A percentile compares a stretch with the other conserved stretches of the same genome.
Conservation (phyloP, 2,329 filamentous ascomycete species). For the Neofusicoccum laricinum region DNA sequence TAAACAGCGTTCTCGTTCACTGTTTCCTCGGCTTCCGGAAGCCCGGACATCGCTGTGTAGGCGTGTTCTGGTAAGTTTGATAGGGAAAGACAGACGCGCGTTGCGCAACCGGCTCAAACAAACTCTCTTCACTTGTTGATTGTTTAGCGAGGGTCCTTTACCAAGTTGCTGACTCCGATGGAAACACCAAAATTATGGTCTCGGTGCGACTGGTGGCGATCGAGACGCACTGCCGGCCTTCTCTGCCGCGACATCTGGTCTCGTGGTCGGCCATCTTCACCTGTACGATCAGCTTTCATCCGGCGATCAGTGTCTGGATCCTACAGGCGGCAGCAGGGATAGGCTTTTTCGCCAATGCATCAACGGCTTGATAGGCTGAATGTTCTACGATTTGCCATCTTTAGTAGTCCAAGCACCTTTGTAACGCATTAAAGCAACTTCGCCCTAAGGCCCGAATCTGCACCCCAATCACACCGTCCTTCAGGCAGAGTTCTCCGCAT, state of each 20-base stretch:
- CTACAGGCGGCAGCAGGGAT: not conserved
- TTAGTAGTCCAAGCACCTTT: not conserved
- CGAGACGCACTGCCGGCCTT: not conserved
- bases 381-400: not conserved
- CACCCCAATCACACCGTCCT: not conserved
- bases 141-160: too few relatives aligned
- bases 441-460: not conserved
- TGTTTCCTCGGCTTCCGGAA: not conserved
- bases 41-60: not conserved
- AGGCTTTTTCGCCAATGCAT: not conserved
- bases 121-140: not conserved
- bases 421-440: not conserved
- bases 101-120: not conserved
- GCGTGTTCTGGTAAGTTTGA: not conserved
- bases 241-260: not conserved
- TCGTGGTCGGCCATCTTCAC: not conserved
- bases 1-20: not conserved
- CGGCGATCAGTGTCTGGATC: not conserved
- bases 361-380: not conserved
- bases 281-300: not conserved
- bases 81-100: not conserved
- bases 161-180: too few relatives aligned
- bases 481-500: not conserved
- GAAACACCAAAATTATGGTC: too few relatives aligned
- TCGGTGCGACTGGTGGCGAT: too few relatives aligned